A percentile compares a stretch with the other conserved stretches of the same genome.
These are phyloP conservation scores for Oenanthe sinensis DNA, from an alignment of 129 eudicot species.

Conservation along the genomic window DNA sequence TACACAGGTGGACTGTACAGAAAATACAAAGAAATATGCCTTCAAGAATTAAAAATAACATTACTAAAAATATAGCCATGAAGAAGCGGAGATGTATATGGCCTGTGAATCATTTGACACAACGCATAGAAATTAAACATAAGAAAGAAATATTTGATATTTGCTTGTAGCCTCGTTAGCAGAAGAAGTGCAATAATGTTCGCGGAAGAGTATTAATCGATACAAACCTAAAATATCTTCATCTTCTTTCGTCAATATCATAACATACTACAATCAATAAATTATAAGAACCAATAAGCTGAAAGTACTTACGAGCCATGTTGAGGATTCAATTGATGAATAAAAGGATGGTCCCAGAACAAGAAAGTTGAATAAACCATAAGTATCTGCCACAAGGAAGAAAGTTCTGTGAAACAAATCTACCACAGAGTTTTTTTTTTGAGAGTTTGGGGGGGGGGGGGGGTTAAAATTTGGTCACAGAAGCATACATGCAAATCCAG, in stretches of 20 bases:
- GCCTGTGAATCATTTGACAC: not conserved
- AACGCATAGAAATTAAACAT: not conserved
- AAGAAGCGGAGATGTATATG: not conserved
- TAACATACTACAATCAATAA: not conserved
- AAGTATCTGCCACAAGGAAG: conserved; percentile 51
- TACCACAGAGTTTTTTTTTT: not conserved
- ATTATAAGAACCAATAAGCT: not conserved
- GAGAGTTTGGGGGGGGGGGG: not conserved
- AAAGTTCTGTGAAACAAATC: conserved; percentile 12
- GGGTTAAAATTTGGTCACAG: not conserved
- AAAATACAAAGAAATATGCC: not conserved
- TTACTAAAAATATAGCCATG: not conserved
- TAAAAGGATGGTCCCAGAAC: conserved; percentile 83
- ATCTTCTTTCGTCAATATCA: not conserved
- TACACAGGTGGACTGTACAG: conserved; percentile 60
- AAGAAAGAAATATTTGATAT: not conserved
- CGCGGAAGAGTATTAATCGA: not conserved
- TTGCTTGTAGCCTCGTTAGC: not conserved
- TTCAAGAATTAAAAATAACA: not conserved
- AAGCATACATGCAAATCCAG: conserved; percentile 90
- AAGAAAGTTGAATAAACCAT: conserved; percentile 63
- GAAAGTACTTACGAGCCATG: conserved; percentile 68
- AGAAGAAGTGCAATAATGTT: not conserved
- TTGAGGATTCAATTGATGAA: conserved; percentile 71
- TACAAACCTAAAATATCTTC: not conserved